Evolutionary conservation across 2,329 filamentous ascomycete genomes (phyloP).

Genomic region (Bretziella fagacearum): DNA sequence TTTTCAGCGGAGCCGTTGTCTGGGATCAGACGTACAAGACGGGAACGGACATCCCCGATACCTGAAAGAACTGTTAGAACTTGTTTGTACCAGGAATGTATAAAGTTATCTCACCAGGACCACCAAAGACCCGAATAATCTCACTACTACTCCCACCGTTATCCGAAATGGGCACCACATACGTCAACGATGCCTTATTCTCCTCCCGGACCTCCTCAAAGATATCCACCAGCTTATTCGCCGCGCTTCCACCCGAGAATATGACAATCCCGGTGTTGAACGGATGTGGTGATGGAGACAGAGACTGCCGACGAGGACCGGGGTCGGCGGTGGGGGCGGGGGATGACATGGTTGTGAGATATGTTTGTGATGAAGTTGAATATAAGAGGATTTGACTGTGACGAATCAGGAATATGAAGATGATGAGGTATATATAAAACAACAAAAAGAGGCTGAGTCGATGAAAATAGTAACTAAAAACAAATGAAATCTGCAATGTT

Average conservation of each 20-base stretch:
- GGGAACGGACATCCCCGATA: constrained; percentile 31
- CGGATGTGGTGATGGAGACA: background rate
- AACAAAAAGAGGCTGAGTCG: too few species aligned
- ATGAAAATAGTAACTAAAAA: too few species aligned
- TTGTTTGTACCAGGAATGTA: background rate
- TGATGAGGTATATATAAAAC: too few species aligned
- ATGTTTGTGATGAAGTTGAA: background rate
- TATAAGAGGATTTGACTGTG: too few species aligned
- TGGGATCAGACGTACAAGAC: constrained; percentile 81
- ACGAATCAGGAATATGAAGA: too few species aligned
- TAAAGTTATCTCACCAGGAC: constrained; percentile 47
- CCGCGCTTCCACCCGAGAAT: constrained; percentile 86
- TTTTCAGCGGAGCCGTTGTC: constrained; percentile 43
- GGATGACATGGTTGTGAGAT: background rate
- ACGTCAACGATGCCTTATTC: constrained; percentile 53
- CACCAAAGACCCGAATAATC: constrained; percentile 84
- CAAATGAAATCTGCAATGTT: too few species aligned
- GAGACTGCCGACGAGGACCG: too few species aligned
- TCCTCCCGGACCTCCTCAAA: constrained; percentile 52
- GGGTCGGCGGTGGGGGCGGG: background rate
- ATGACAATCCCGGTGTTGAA: constrained; percentile 49
- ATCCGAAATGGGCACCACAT: constrained; percentile 89
- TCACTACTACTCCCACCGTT: constrained; percentile 92
- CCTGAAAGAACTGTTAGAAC: constrained; percentile 30
- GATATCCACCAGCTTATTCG: constrained; percentile 83